Base-by-base conservation (phyloP, 2,329 filamentous ascomycete genomes). In the Trichoderma afroharzianum region DNA sequence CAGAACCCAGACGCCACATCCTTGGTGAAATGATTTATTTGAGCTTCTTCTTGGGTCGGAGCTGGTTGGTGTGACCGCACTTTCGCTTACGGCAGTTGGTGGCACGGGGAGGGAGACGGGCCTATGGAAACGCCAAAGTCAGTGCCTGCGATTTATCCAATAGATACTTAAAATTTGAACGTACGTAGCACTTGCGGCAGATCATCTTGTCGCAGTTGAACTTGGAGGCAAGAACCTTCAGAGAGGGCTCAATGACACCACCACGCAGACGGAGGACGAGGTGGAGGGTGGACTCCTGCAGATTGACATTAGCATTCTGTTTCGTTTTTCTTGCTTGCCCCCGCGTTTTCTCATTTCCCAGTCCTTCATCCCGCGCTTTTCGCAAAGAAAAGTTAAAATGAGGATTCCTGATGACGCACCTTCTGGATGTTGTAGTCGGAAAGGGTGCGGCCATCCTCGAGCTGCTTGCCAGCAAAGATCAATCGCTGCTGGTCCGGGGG, bases 171-270 rank as follows among this genome's bases (percentile, higher is more conserved):
- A 24, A 24, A 14, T 24, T 53, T 6, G 11, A 24, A 91, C 92
- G 80, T 91, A 96, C 94, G 87, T 98, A 98, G 93, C 96, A 99
- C 93, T 99, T 98, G 90, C 96, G 95, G 94, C 96, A 98, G 87
- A 98, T 97, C 92, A 95, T 95, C 92, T 98, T 98, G 79, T 98
- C 96, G 93, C 95, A 98, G 92, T 99, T 98, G 91, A 97, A 98
- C 91, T 98, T 98, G 89, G 92, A 95, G 83, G 95, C 95, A 77
- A 98, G 92, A 79, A 94, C 95, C 92, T 98, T 98, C 81, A 98
- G 92, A 81, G 95, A 98, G 81, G 96, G 96, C 91, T 98, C 95
- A 82, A 97, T 98, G 89, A 98, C 95, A 90, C 95, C 95, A 90
- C 95, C 95, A 90, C 95, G 95, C 81, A 98, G 95, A 88, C 95